Base-by-base conservation (phyloP, 2,329 filamentous ascomycete species). In the Rachicladosporium sp. region DNA sequence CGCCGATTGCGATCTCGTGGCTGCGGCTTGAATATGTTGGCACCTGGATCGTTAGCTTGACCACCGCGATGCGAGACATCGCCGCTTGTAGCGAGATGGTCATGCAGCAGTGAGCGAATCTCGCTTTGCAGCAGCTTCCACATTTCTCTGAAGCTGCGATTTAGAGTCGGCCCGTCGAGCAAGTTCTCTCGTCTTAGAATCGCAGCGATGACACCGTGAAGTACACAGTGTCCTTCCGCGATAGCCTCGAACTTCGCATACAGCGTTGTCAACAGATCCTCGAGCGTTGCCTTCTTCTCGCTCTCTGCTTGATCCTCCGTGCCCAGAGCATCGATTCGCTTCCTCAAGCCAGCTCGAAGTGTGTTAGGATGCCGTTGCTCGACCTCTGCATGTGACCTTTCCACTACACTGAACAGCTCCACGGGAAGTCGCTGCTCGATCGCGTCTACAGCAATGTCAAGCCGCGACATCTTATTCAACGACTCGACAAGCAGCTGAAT, bases 71-170 rank as follows among this genome's bases (percentile, higher is more conserved):
- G 23, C 23, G 23, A 27, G 55, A 67, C 74, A 70, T 93, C 82
- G 19, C 83, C 86, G 56, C 93, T 87, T 2, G 87, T 93, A 1
- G 91, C 93, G 37, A 98, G 77, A 57, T 98, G 96, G 58, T 95
- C 93, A 61, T 96, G 91, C 42, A 98, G 67, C 10, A 98, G 67
- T 4, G 88, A 93, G 32, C 88, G 78, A 49, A 98, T 96, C 69
- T 98, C 91, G 61, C 93, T 96, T 57, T 98, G 91, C 54, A 95
- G 89, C 6, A 98, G 68, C 56, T 95, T 94, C 93, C 93, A 98
- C 31, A 98, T 67, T 63, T 96, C 91, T 55, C 89, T 91, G 63
- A 98, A 98, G 41, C 87, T 87, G 40, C 86, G 80, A 4, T 86
- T 80, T 36, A 96, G 70, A 1, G 75, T 71, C 66, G 66, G 80